phyloP scores from a whole-genome alignment of 2,329 filamentous ascomycete species.

The Monosporascus cannonballus region DNA sequence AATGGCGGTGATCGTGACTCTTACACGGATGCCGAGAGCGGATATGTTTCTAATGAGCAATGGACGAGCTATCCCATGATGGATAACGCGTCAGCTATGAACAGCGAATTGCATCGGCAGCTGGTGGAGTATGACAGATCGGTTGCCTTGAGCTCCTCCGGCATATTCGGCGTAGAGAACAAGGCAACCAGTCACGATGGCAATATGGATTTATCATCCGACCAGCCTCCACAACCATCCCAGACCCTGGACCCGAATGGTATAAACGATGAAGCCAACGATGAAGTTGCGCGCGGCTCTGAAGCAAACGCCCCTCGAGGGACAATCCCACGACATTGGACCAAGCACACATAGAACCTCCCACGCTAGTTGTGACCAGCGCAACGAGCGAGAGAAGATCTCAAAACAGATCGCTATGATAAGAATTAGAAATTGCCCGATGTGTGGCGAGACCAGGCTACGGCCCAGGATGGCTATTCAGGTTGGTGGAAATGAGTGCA shows the following conservation, averaged over 20 bases:
- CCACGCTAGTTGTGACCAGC: neutral
- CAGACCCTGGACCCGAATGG: too few species aligned
- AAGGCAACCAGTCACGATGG: neutral
- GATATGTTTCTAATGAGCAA: neutral
- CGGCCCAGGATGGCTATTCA: neutral
- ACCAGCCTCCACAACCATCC: too few species aligned
- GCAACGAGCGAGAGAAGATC: neutral
- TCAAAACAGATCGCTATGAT: neutral
- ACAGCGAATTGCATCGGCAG: neutral
- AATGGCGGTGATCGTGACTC: neutral
- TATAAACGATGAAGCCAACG: too few species aligned
- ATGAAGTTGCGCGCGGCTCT: neutral
- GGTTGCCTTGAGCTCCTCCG: neutral
- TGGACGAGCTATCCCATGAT: neutral
- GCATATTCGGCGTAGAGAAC: neutral
- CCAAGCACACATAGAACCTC: neutral
- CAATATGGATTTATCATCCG: neutral
- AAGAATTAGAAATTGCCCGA: neutral
- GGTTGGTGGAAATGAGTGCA: too few species aligned
- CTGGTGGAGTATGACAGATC: neutral
- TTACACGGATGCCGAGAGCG: constrained; percentile 7
- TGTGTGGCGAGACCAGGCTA: neutral
- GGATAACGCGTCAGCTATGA: neutral
- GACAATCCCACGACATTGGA: neutral
- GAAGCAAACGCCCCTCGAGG: neutral